Evolutionary conservation across 306 rosid genomes (phyloP), one percentile per base, ranked within the genome.

Genomic region (Acacia crassicarpa): DNA sequence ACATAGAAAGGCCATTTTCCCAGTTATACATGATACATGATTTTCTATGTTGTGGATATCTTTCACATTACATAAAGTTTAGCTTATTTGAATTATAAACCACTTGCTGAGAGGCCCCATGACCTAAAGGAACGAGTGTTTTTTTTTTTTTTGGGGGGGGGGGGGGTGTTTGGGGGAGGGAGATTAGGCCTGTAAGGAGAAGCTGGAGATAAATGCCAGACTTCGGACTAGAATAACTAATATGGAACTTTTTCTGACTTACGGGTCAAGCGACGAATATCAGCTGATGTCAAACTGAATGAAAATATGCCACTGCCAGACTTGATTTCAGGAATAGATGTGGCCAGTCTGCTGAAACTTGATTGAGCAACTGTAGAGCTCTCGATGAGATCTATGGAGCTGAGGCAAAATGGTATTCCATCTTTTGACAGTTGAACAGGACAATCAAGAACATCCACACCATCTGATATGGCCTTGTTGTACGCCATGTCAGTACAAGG

Each of bases 351-450:
- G 68, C 70, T 81, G 80, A 87, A 91, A 3, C 25, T 1, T 80
- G 98, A 72, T 80, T 87, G 89, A 81, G 80, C 85, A 66, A 86
- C 90, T 9, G 70, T 68, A 63, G 98, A 91, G 88, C 92, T 89
- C 78, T 93, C 92, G 8, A 86, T 78, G 53, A 95, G 97, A 87
- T 95, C 90, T 48, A 88, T 83, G 66, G 89, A 75, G 91, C 92
- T 90, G 45, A 79, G 78, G 88, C 98, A 95, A 85, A 95, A 92
- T 77, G 94, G 97, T 40, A n/a, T 88, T 73, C 98, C 94, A 58
- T 95, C 98, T 87, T 88, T 84, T 19, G 99, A 75, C 59, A 95
- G 82, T 85, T 89, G 97, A 86, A 95, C 97, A 23, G 95, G 95
- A 87, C 97, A 95, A 82, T 95, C 96, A 13, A 95, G 90, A 73